Conservation (phyloP, 768 basidiomycete genomes). For the Boletus rubropictus region DNA sequence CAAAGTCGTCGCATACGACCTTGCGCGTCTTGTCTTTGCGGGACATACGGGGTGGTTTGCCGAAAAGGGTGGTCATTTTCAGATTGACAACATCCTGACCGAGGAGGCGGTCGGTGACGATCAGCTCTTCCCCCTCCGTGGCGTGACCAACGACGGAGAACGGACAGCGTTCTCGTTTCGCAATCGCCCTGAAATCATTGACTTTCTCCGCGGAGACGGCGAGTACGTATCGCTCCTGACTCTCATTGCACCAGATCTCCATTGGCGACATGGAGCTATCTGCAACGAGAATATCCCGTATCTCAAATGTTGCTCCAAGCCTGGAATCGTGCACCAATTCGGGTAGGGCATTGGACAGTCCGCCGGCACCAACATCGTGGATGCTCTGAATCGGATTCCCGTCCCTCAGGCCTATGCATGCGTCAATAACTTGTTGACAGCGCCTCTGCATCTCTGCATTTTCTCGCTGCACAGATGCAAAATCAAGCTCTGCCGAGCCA, state of each 20-base stretch:
- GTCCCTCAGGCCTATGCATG: conserved; percentile 59
- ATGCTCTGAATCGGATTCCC: conserved; percentile 88
- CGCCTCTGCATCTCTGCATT: conserved; percentile 98
- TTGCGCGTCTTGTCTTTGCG: conserved; percentile 54
- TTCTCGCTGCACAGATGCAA: conserved; percentile 95
- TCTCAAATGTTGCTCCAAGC: conserved; percentile 90
- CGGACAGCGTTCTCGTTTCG: conserved; percentile 86
- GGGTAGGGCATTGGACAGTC: conserved; percentile 92
- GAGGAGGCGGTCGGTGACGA: conserved; percentile 85
- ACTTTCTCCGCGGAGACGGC: conserved; percentile 69
- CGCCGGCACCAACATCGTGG: conserved; percentile 98
- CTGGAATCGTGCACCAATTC: conserved; percentile 94
- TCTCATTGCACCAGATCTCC: conserved; percentile 99
- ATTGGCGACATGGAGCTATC: conserved; percentile 95
- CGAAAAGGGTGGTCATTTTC: conserved; percentile 93
- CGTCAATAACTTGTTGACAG: conserved; percentile 96
- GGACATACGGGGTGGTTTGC: conserved; percentile 90
- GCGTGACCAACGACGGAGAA: conserved; percentile 89
- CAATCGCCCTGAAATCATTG: conserved; percentile 65
- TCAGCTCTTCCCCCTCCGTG: conserved; percentile 71
- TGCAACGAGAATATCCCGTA: conserved; percentile 86
- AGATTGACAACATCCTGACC: conserved; percentile 77
- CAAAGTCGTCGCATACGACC: conserved; percentile 51
- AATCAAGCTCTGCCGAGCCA: conserved; percentile 89
- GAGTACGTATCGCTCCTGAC: conserved; percentile 95